Evolutionary conservation across 1,284 basidiomycete genomes (phyloP).

Genomic region (Boletus semigastroideus): DNA sequence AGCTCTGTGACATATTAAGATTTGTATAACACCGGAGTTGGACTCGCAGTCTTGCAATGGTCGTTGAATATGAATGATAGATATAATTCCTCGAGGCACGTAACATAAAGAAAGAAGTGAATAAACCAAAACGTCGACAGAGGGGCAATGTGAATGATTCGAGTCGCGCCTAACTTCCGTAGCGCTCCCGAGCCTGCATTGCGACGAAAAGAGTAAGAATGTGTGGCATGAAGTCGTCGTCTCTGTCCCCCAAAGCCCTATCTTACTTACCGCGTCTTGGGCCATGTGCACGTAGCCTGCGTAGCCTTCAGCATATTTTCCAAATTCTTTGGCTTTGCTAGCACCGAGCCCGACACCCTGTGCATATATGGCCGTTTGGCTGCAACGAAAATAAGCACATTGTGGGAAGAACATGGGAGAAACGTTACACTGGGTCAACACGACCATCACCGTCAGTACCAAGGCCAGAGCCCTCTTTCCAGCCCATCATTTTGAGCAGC

Average conservation of each 20-base stretch:
- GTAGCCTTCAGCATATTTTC: conserved; percentile 71
- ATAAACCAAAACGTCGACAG: conserved; percentile 16
- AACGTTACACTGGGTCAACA: conserved; percentile 74
- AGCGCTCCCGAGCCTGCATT: conserved; percentile 48
- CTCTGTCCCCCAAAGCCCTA: conserved; percentile 22
- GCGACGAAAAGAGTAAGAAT: conserved; percentile 27
- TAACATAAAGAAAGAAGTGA: conserved; percentile 12
- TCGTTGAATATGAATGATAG: conserved; percentile 13
- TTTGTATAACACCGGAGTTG: neutral
- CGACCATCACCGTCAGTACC: conserved; percentile 79
- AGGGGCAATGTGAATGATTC: conserved; percentile 8
- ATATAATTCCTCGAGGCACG: conserved; percentile 21
- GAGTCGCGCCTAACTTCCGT: conserved; percentile 29
- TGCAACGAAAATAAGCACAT: conserved; percentile 30
- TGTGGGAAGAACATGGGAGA: conserved; percentile 1
- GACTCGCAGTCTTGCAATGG: conserved; percentile 1
- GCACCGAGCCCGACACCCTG: conserved; percentile 86
- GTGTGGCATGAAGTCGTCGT: conserved; percentile 18
- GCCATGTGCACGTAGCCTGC: conserved; percentile 73
- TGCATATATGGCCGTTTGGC: conserved; percentile 81
- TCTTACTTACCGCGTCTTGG: conserved; percentile 57
- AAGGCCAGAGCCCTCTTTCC: conserved; percentile 86
- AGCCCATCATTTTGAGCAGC: conserved; percentile 93
- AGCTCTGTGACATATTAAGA: conserved; percentile 20
- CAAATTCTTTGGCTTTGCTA: conserved; percentile 81